Evolutionary conservation across 2,329 filamentous ascomycete genomes (phyloP), one percentile per base, ranked within the genome.

Genomic region (Spiromastix sp.): DNA sequence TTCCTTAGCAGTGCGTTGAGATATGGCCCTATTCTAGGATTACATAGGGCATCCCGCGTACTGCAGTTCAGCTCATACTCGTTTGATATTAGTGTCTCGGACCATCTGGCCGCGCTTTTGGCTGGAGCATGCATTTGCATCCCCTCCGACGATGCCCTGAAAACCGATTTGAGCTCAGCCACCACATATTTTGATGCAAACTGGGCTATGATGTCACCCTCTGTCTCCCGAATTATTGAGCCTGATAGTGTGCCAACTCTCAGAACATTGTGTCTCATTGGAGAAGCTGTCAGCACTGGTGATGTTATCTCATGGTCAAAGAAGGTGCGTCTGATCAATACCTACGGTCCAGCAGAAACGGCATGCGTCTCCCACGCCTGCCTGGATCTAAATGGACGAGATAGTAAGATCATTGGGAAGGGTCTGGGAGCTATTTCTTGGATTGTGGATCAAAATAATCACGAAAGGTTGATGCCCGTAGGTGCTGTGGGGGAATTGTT

Each of bases 221-320:
- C 63, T 0, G 54, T 63, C 27, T 60, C 60, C 7, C 48, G 50
- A 17, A 56, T 63, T 7, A 49, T 66, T 21, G 54, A 61, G 27
- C 60, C 61, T 10, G 53, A 57, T 1, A 59, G 40, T 21, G 64
- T 47, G 20, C 64, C 44, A 38, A 54, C 54, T 4, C 43, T 70
- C 34, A 61, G 66, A 38, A 57, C 57, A 1, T 50, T 71, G 7
- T 52, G 59, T 1, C 53, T 57, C 11, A 64, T 62, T 30, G 67
- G 67, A 25, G 67, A 70, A 55, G 74, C 81, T 2, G 70, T 94
- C 59, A 86, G 82, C 0, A 71, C 75, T 21, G 72, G 74, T 20
- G 82, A 93, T 1, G 74, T 81, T 26, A 65, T 70, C 1, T 70
- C 68, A 30, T 94, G 87, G 87, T 70, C 67, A 10, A 51, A 53